Evolutionary conservation across 495 filamentous ascomycete genomes (phyloP), one percentile per base, ranked within the genome.

Genomic region (Pyronema omphalodes): DNA sequence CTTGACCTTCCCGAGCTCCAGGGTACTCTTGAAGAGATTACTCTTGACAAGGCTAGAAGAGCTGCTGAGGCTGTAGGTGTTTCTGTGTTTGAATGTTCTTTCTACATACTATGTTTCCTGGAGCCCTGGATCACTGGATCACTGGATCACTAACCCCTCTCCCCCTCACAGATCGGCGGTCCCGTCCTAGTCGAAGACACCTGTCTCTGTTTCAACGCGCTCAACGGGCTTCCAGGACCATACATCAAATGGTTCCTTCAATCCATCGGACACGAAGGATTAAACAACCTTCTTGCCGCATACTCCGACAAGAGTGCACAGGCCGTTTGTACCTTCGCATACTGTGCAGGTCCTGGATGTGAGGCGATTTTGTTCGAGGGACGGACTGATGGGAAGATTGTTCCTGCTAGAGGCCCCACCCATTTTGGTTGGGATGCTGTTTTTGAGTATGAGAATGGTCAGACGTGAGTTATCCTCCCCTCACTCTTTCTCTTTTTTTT

Each of bases 181-280:
- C 88, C 91, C 12, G 93, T 94, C 36, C 73, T 99, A 50, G 89
- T 93, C 17, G 91, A 99, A 67, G 91, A 99, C 70, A 96, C 91
- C 9, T 86, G 83, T 61, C 73, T 99, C 29, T 88, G 86, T 70
- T 99, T 96, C 69, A 80, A 84, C 63, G 88, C 88, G 8, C 71
- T 94, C 47, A 77, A 84, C 57, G 88, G 85, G 9, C 72, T 99
- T 39, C 91, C 91, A n/a, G 91, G 91, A 2, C 88, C 91, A 29
- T 99, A 99, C 67, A 88, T 99, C 54, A 98, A 98, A 76, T 88
- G 84, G 72, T 98, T 98, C 70, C 73, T 98, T 65, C 73, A 82
- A 44, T 74, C 76, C 29, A 70, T 94, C 48, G 88, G 91, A 50
- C 86, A 82, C 59, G 71, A 80, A 46, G 84, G 89, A 1, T 71